Evolutionary conservation across 495 filamentous ascomycete genomes (phyloP), one percentile per base, ranked within the genome.

Genomic region (Xylaria acuta): DNA sequence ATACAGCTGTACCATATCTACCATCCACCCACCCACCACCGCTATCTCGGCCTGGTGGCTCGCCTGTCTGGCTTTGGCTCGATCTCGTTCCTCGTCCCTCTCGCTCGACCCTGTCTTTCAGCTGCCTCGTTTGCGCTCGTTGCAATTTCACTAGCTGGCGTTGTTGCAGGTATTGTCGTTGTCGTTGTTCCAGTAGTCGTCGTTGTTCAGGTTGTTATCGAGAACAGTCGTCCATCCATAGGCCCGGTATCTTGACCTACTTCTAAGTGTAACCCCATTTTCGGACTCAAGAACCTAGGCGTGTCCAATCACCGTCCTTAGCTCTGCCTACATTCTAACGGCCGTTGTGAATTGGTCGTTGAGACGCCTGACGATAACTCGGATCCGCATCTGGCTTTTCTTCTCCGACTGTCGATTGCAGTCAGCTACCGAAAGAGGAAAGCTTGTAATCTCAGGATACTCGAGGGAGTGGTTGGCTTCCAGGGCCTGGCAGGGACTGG

Each of bases 101-200:
- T 51, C 62, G 54, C 67, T 72, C 60, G 74, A 74, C 69, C 66
- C 68, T 75, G 22, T 76, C 69, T 69, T 65, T 70, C 69, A 68
- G 73, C 72, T 68, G 74, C 73, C 74, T 36, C 64, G 11, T 68
- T 76, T 71, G 66, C 76, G 77, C 72, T 79, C 76, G 77, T 79
- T 79, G 73, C 73, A 62, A 67, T 78, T 74, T 74, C 65, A 56
- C 67, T 59, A 71, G 71, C 64, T 71, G 72, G 56, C 62, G 38
- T 72, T 69, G 71, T 69, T 58, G 70, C 68, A 65, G 73, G 66
- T 58, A 59, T 70, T 70, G 56, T 69, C 56, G 69, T 53, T 67
- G 58, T 41, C 71, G 72, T 72, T 53, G 64, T 73, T 72, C 72
- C 65, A 76, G 22, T 72, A 77, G 64, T 74, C 72, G 60, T 71